phyloP scores from a whole-genome alignment of 2,329 filamentous ascomycete genomes.

The Leptographium procerum region DNA sequence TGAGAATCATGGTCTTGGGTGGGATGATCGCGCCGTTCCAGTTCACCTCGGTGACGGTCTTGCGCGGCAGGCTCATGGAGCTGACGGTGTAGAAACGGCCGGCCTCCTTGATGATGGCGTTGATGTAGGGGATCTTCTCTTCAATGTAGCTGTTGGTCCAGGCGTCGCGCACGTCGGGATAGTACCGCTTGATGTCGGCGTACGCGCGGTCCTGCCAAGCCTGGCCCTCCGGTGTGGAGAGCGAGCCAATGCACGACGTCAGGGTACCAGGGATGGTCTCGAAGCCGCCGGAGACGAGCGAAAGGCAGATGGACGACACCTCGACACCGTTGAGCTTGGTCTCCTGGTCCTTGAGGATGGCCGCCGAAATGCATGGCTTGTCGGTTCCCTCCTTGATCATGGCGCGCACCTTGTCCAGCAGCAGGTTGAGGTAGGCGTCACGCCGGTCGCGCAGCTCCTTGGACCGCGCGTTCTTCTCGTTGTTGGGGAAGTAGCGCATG shows the following conservation, averaged over 20 bases:
- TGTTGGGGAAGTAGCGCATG: constrained; percentile 45
- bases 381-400: constrained; percentile 17
- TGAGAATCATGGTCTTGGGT: constrained; percentile 67
- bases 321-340: constrained; percentile 39
- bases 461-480: constrained; percentile 45
- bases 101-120: constrained; percentile 67
- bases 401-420: constrained; percentile 42
- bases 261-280: constrained; percentile 73
- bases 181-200: constrained; percentile 57
- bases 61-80: constrained; percentile 64
- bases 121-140: constrained; percentile 67
- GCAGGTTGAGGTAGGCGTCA: constrained; percentile 43
- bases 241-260: constrained; percentile 67
- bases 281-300: constrained; percentile 67
- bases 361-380: constrained; percentile 19
- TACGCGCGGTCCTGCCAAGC: constrained; percentile 60
- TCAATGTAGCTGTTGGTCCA: constrained; percentile 63
- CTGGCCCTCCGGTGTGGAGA: constrained; percentile 57
- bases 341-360: constrained; percentile 15
- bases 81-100: constrained; percentile 72
- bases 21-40: constrained; percentile 59
- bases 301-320: constrained; percentile 56
- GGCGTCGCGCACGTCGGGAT: constrained; percentile 59
- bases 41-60: constrained; percentile 59
- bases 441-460: constrained; percentile 33